These are phyloP conservation scores for Gossypium thurberi DNA, from an alignment of 345 rosid species.

Conservation along the genomic window DNA sequence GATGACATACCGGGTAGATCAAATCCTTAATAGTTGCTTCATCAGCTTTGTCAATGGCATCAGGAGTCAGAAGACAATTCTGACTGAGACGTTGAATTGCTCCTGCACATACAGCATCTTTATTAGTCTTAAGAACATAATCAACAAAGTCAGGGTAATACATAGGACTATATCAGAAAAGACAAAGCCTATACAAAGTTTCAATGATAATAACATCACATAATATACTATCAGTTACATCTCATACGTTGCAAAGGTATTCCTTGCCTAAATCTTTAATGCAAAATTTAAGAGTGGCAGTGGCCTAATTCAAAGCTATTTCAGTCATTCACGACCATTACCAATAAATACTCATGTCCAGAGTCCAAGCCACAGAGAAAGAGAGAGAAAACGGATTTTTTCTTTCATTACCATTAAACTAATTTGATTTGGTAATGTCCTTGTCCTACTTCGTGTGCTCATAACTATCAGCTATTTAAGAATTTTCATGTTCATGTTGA, in stretches of 20 bases:
- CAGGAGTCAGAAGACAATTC: constrained; percentile 67
- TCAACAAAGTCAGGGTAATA: constrained; percentile 3
- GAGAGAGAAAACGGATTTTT: neutral
- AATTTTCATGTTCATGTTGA: neutral
- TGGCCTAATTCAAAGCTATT: neutral
- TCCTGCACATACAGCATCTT: constrained; percentile 37
- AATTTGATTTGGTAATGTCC: neutral
- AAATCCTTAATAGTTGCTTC: constrained; percentile 67
- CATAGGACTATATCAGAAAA: neutral
- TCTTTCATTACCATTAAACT: neutral
- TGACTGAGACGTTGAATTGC: constrained; percentile 75
- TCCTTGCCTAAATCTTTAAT: neutral
- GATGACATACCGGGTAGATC: constrained; percentile 67
- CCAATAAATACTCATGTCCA: neutral
- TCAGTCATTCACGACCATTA: neutral
- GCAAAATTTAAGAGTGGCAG: neutral
- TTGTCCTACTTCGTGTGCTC: neutral
- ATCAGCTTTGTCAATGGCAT: constrained; percentile 73
- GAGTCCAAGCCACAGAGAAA: neutral
- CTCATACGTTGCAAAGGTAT: neutral
- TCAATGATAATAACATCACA: neutral
- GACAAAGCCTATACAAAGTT: neutral
- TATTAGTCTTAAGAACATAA: constrained; percentile 1
- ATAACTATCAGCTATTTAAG: neutral
- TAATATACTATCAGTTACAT: neutral